Conservation (phyloP, 2,329 filamentous ascomycete species). For the Alternaria sp. region DNA sequence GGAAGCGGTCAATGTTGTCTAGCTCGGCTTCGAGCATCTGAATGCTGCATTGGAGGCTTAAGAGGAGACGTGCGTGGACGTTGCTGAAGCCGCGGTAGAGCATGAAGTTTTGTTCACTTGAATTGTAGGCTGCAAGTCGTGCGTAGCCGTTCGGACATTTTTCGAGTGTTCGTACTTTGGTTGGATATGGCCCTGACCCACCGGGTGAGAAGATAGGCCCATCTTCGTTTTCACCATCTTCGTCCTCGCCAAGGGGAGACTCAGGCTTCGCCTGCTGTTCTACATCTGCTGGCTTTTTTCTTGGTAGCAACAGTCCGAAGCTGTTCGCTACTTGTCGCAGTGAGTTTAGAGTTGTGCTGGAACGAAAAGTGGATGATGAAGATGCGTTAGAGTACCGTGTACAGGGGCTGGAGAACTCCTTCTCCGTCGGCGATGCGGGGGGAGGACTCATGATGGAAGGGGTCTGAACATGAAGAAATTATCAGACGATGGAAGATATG, state of each 20-base stretch:
- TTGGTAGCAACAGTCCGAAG: not conserved
- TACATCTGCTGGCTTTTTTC: not conserved
- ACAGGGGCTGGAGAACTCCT: not conserved
- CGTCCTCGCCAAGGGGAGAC: not conserved
- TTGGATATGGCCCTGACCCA: not conserved
- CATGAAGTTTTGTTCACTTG: slow-evolving; percentile 39
- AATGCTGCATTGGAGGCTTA: slow-evolving; percentile 21
- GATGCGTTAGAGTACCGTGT: not conserved
- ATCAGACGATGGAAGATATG: not conserved
- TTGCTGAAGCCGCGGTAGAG: slow-evolving; percentile 41
- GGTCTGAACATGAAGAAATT: not conserved
- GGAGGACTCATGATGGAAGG: not conserved
- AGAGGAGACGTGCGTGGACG: slow-evolving; percentile 36
- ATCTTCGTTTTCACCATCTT: not conserved
- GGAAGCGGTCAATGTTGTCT: not conserved
- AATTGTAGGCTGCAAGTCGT: slow-evolving; percentile 34
- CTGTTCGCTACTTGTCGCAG: not conserved
- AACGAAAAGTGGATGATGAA: not conserved
- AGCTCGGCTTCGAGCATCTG: not conserved
- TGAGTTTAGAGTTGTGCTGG: not conserved
- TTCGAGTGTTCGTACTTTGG: slow-evolving; percentile 21
- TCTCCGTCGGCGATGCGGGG: not conserved
- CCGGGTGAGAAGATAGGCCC: not conserved
- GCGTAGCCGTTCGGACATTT: slow-evolving; percentile 35
- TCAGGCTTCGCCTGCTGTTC: not conserved